phyloP scores from a whole-genome alignment of 129 eudicot genomes.

The Lonicera japonica region DNA sequence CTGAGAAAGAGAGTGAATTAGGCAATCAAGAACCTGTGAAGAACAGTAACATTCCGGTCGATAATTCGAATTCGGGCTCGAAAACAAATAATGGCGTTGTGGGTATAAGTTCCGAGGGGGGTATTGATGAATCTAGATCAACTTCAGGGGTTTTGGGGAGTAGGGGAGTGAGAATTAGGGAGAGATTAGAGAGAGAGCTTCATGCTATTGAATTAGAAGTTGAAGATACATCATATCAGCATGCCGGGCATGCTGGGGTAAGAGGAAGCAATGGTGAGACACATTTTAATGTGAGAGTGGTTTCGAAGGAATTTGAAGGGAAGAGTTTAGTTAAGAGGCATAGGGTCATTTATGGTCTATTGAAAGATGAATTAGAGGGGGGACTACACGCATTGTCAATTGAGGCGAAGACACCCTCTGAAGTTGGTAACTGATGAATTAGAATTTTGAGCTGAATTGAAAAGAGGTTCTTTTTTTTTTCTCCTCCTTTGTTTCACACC shows the following conservation, averaged over 20 bases:
- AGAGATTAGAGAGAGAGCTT: constrained; percentile 50
- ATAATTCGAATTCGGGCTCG: constrained; percentile 8
- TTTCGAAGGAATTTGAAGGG: constrained; percentile 79
- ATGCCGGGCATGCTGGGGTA: constrained; percentile 96
- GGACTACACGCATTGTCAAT: constrained; percentile 88
- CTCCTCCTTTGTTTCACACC: background rate
- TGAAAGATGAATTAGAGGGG: constrained; percentile 75
- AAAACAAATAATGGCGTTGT: constrained; percentile 3
- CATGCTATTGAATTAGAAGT: constrained; percentile 55
- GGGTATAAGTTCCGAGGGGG: constrained; percentile 11
- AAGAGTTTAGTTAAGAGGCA: constrained; percentile 95
- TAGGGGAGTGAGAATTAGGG: constrained; percentile 63
- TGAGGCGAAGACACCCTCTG: constrained; percentile 81
- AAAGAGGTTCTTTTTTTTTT: constrained; percentile 17
- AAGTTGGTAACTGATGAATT: constrained; percentile 31
- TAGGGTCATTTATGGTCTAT: constrained; percentile 61
- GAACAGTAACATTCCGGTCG: background rate
- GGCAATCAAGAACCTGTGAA: constrained; percentile 6
- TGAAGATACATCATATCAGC: constrained; percentile 90
- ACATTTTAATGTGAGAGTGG: constrained; percentile 81
- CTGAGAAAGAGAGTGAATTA: constrained; percentile 34
- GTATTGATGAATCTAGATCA: constrained; percentile 1
- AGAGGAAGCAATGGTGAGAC: constrained; percentile 78
- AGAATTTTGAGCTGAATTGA: background rate
- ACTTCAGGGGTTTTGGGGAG: constrained; percentile 40